Evolutionary conservation across 1,284 basidiomycete species (phyloP).

Genomic region (Cryptococcus sp.): DNA sequence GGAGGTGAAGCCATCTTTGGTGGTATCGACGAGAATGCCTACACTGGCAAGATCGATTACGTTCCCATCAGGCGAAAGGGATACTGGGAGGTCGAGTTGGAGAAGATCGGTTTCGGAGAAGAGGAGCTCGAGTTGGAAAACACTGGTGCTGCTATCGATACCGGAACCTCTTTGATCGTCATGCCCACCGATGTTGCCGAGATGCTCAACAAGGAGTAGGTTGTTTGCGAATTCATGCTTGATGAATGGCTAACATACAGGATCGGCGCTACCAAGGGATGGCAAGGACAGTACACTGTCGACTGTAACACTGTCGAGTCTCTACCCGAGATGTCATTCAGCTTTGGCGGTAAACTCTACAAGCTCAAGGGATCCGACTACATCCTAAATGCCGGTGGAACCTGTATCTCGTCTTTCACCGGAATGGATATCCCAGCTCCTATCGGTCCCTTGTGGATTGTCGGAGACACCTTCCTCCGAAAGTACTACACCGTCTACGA

Average conservation of each 20-base stretch:
- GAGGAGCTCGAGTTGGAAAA: slow-evolving; percentile 80
- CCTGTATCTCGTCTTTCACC: slow-evolving; percentile 92
- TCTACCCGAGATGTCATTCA: slow-evolving; percentile 84
- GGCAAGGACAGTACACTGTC: slow-evolving; percentile 91
- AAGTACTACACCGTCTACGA: slow-evolving; percentile 95
- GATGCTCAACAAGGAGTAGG: slow-evolving; percentile 87
- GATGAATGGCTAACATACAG: slow-evolving; percentile 23
- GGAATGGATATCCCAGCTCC: slow-evolving; percentile 88
- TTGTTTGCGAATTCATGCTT: slow-evolving; percentile 7
- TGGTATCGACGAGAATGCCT: slow-evolving; percentile 77
- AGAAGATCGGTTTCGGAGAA: slow-evolving; percentile 76
- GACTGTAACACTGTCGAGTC: slow-evolving; percentile 78
- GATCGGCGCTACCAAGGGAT: slow-evolving; percentile 85
- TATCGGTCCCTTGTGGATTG: slow-evolving; percentile 84
- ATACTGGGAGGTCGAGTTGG: slow-evolving; percentile 97
- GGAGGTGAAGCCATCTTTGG: slow-evolving; percentile 93
- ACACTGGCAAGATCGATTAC: slow-evolving; percentile 77
- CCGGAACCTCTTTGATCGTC: slow-evolving; percentile 58
- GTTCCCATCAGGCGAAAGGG: slow-evolving; percentile 92
- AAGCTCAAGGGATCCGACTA: slow-evolving; percentile 81
- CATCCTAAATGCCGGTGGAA: slow-evolving; percentile 79
- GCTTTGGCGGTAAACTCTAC: slow-evolving; percentile 75
- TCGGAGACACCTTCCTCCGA: slow-evolving; percentile 80
- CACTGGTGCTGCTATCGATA: slow-evolving; percentile 95
- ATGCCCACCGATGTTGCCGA: slow-evolving; percentile 93